Conservation (phyloP, 2,329 filamentous ascomycete genomes). For the Alternaria gansuensis region DNA sequence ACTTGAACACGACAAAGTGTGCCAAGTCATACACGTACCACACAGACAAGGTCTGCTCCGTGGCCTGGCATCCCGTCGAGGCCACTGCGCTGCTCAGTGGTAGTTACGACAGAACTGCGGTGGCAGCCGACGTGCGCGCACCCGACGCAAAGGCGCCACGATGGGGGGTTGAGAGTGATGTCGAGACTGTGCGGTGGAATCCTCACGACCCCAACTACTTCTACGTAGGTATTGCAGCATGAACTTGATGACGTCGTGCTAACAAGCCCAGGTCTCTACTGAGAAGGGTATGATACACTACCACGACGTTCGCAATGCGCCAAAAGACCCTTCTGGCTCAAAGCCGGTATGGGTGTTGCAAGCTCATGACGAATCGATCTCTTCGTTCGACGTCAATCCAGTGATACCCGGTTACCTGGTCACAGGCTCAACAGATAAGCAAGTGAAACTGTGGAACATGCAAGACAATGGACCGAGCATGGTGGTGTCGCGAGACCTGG, state of each 20-base stretch:
- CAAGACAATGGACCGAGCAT: conserved; percentile 81
- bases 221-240: conserved; percentile 66
- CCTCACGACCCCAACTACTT: conserved; percentile 93
- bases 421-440: conserved; percentile 92
- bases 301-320: conserved; percentile 83
- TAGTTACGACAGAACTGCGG: conserved; percentile 92
- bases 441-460: conserved; percentile 97
- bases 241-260: conserved; percentile 19
- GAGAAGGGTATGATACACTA: conserved; percentile 92
- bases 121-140: conserved; percentile 95
- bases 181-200: conserved; percentile 93
- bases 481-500: conserved; percentile 89
- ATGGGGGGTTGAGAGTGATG: conserved; percentile 95
- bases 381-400: conserved; percentile 90
- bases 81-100: conserved; percentile 90
- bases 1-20: conserved; percentile 88
- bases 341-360: conserved; percentile 95
- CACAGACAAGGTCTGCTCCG: conserved; percentile 95
- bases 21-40: conserved; percentile 96
- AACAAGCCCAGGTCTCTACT: conserved; percentile 67
- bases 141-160: conserved; percentile 81
- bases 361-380: conserved; percentile 91
- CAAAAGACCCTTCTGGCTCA: conserved; percentile 74
- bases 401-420: conserved; percentile 90
- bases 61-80: conserved; percentile 90